Percentiles rank a stretch among this genome's conserved stretches.
Evolutionary conservation across 108 stramenopile species (phyloP).

Genomic region (Cyclotella sp.): DNA sequence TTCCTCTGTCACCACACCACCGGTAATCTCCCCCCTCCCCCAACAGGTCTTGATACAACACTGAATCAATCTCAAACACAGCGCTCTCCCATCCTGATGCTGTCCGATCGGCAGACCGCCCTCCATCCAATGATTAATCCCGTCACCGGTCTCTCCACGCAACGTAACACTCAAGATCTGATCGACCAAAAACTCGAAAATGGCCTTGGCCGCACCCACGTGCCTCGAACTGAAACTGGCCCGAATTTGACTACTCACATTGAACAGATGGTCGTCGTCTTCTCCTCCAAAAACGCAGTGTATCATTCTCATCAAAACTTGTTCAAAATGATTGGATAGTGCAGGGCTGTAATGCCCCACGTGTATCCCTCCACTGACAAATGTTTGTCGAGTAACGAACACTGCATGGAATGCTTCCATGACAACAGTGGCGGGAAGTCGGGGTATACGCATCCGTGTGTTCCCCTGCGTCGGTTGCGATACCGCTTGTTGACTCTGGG

Average conservation of each 20-base stretch:
- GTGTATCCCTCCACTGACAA: slow-evolving; percentile 42
- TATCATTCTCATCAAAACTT: slow-evolving; percentile 72
- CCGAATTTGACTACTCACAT: slow-evolving; percentile 24
- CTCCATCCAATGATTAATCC: slow-evolving; percentile 47
- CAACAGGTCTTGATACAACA: slow-evolving; percentile 61
- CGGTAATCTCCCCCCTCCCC: slow-evolving; percentile 19
- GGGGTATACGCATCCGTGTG: slow-evolving; percentile 17
- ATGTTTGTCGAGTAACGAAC: slow-evolving; percentile 81
- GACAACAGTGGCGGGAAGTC: slow-evolving; percentile 31
- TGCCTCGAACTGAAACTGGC: slow-evolving; percentile 21
- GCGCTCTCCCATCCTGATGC: slow-evolving; percentile 47
- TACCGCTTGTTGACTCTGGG: not conserved
- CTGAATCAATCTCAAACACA: slow-evolving; percentile 78
- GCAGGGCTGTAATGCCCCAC: slow-evolving; percentile 70
- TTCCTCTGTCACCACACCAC: slow-evolving; percentile 43
- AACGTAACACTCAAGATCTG: slow-evolving; percentile 66
- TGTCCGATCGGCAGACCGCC: slow-evolving; percentile 7
- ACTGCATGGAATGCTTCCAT: slow-evolving; percentile 86
- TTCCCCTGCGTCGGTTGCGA: slow-evolving; percentile 1
- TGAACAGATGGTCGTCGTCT: slow-evolving; percentile 20
- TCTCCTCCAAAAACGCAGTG: slow-evolving; percentile 59
- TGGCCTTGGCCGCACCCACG: slow-evolving; percentile 28
- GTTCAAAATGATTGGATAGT: slow-evolving; percentile 83
- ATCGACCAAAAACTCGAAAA: slow-evolving; percentile 82
- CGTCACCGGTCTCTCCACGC: slow-evolving; percentile 18